These are phyloP conservation scores for Mucor indicus DNA, from an alignment of 371 early-diverging fungal species.

Conservation along the genomic window DNA sequence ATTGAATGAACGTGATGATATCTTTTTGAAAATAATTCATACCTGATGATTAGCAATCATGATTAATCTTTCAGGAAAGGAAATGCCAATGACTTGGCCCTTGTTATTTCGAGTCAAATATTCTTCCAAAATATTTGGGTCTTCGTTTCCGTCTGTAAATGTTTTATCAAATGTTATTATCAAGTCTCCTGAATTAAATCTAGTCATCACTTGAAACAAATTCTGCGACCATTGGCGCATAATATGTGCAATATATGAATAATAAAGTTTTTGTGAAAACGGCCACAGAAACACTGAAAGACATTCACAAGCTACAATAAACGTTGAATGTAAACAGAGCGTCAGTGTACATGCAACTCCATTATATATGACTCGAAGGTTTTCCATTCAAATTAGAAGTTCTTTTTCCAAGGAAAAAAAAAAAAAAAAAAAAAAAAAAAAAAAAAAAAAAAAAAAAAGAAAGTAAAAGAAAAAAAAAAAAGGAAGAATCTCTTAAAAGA, in stretches of 20 bases:
- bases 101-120: constrained; percentile 25
- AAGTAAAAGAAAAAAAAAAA: too few species aligned
- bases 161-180: constrained; percentile 58
- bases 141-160: constrained; percentile 14
- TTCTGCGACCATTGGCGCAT: constrained; percentile 64
- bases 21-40: not conserved
- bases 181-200: constrained; percentile 63
- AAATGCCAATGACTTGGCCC: constrained; percentile 30
- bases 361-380: too few species aligned
- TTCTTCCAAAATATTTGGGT: constrained; percentile 13
- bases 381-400: too few species aligned
- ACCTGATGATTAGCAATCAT: constrained; percentile 83
- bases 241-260: constrained; percentile 41
- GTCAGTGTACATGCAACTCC: constrained; percentile 9
- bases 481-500: too few species aligned
- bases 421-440: too few species aligned
- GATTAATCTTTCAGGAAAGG: constrained; percentile 48
- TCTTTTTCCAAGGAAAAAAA: too few species aligned
- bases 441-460: too few species aligned
- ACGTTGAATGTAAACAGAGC: constrained; percentile 15
- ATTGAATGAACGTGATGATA: not conserved
- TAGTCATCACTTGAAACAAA: constrained; percentile 56
- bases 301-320: constrained; percentile 17
- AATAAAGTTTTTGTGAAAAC: constrained; percentile 36
- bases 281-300: constrained; percentile 32